Percentiles rank a stretch among this genome's conserved stretches.
Conservation (phyloP, 768 basidiomycete genomes). For the Lentinula edodes region DNA sequence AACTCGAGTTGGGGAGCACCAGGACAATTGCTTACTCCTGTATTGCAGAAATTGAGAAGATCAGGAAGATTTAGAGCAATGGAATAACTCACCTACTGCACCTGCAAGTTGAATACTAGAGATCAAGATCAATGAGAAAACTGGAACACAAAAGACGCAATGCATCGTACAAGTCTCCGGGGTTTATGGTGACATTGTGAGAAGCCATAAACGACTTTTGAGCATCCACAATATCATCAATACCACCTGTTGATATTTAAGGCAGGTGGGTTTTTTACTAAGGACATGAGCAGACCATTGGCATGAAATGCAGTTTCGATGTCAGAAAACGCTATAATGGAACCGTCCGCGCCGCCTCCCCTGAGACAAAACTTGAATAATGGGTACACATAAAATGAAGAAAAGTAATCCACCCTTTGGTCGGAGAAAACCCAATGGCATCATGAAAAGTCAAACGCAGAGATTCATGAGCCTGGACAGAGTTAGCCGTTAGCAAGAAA, state of each 20-base stretch:
- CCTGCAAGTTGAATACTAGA: conserved; percentile 31
- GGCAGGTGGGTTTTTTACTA: too few species aligned
- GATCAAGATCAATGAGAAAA: not conserved
- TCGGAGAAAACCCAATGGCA: conserved; percentile 36
- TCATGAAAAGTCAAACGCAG: conserved; percentile 36
- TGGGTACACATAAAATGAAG: not conserved
- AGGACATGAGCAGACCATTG: conserved; percentile 12
- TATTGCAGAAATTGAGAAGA: not conserved
- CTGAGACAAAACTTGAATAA: conserved; percentile 7
- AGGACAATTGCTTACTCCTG: conserved; percentile 23
- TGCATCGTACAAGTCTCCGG: conserved; percentile 29
- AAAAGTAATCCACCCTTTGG: conserved; percentile 20
- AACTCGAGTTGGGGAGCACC: conserved; percentile 28
- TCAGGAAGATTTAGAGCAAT: not conserved
- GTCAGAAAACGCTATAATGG: conserved; percentile 28
- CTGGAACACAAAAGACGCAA: not conserved
- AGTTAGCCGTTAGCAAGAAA: not conserved
- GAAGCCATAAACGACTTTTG: conserved; percentile 21
- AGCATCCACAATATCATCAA: conserved; percentile 24
- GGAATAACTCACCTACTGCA: conserved; percentile 19
- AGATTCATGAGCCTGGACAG: conserved; percentile 20
- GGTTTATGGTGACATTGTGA: conserved; percentile 18
- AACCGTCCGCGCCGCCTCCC: conserved; percentile 25
- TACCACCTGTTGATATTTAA: conserved; percentile 10
- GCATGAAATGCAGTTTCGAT: conserved; percentile 28